These are phyloP conservation scores for Cytidiella melzeri DNA, from an alignment of 768 basidiomycete genomes.

Conservation along the genomic window DNA sequence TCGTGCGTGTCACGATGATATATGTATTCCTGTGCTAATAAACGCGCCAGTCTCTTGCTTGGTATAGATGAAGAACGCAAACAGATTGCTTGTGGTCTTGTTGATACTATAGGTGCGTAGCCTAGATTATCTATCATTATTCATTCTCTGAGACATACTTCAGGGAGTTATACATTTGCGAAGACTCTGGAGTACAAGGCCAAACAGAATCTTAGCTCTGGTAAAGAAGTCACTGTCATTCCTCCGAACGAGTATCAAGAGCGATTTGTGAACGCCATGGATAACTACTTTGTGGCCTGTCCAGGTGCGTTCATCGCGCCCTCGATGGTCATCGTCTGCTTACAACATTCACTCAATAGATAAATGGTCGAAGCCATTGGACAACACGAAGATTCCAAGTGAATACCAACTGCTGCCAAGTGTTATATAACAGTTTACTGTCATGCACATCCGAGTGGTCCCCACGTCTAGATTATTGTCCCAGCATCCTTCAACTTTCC, in stretches of 20 bases:
- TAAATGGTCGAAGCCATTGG: conserved; percentile 33
- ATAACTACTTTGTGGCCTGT: conserved; percentile 71
- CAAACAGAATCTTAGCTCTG: conserved; percentile 65
- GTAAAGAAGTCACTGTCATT: conserved; percentile 73
- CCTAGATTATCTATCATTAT: background rate
- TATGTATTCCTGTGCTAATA: background rate
- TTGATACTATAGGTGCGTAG: conserved; percentile 68
- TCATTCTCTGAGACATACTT: background rate
- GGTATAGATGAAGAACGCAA: conserved; percentile 64
- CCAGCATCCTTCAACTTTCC: too few species aligned
- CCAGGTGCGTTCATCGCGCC: conserved; percentile 45
- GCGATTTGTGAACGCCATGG: conserved; percentile 65
- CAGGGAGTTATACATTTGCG: conserved; percentile 78
- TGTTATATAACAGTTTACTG: conserved; percentile 28
- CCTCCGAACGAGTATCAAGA: conserved; percentile 78
- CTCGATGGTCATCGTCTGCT: background rate
- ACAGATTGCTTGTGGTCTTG: conserved; percentile 71
- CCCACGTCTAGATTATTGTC: too few species aligned
- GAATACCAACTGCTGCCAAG: conserved; percentile 26
- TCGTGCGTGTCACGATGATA: conserved; percentile 43
- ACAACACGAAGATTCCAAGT: conserved; percentile 23
- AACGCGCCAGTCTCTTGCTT: conserved; percentile 51
- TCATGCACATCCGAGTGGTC: background rate
- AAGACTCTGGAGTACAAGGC: conserved; percentile 85
- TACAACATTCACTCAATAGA: conserved; percentile 17